A percentile compares a stretch with the other conserved stretches of the same genome.
Evolutionary conservation across 331 rosid genomes (phyloP).

Genomic region (Cucumis variabilis): DNA sequence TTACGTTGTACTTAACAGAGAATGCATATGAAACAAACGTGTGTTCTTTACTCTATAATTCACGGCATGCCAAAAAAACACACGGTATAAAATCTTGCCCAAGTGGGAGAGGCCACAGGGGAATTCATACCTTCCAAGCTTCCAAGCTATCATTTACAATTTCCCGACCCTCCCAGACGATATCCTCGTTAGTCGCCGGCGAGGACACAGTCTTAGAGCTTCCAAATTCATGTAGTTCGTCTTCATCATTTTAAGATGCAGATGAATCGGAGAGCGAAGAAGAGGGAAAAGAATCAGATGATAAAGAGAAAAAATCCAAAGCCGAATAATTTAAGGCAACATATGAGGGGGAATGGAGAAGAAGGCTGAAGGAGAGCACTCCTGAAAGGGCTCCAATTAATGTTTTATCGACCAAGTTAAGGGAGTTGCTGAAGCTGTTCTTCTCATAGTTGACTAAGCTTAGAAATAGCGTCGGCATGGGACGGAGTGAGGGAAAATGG

Average conservation of each 20-base stretch:
- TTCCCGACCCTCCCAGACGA: constrained; percentile 96
- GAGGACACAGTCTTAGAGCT: constrained; percentile 41
- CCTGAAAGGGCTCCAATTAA: constrained; percentile 60
- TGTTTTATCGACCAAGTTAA: constrained; percentile 42
- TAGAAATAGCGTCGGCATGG: constrained; percentile 38
- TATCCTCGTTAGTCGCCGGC: constrained; percentile 60
- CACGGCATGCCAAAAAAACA: background rate
- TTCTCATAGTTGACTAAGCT: constrained; percentile 11
- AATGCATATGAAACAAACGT: background rate
- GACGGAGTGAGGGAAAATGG: background rate
- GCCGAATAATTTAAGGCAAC: constrained; percentile 53
- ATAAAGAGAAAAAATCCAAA: constrained; percentile 18
- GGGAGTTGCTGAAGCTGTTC: background rate
- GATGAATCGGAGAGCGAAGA: constrained; percentile 34
- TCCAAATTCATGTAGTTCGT: constrained; percentile 31
- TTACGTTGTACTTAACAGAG: background rate
- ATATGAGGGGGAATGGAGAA: constrained; percentile 55
- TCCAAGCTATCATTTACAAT: constrained; percentile 85
- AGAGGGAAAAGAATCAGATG: constrained; percentile 32
- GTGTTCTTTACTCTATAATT: background rate
- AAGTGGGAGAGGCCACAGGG: background rate
- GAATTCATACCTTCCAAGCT: constrained; percentile 66
- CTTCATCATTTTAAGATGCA: constrained; percentile 59
- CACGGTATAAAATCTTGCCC: background rate
- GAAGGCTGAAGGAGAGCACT: constrained; percentile 62